These are phyloP conservation scores for Mycena vitilis DNA, from an alignment of 768 basidiomycete genomes.

Conservation along the genomic window DNA sequence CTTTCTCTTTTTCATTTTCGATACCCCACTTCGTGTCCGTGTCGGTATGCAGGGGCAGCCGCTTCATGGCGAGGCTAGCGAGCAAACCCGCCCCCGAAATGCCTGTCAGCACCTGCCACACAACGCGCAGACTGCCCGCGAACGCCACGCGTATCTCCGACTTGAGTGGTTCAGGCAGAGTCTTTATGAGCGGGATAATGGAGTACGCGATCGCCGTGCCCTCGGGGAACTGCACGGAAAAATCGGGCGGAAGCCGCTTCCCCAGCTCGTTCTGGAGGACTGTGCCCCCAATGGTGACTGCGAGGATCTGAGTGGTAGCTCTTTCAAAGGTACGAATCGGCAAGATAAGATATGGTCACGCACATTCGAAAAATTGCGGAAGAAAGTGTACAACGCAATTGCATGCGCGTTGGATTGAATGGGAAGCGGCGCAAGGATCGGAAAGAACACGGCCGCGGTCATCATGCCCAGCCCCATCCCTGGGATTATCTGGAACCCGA, in stretches of 20 bases:
- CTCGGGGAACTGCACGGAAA: constrained; percentile 44
- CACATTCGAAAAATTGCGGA: constrained; percentile 43
- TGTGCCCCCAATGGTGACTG: constrained; percentile 54
- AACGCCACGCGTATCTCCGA: constrained; percentile 52
- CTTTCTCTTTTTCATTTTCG: neutral
- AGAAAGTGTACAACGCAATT: constrained; percentile 50
- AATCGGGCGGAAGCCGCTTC: constrained; percentile 50
- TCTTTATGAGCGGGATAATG: constrained; percentile 50
- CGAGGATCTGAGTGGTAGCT: constrained; percentile 11
- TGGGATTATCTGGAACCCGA: constrained; percentile 23
- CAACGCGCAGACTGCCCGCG: constrained; percentile 45
- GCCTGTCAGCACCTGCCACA: constrained; percentile 55
- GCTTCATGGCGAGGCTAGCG: constrained; percentile 44
- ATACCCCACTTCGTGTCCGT: constrained; percentile 43
- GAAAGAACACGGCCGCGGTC: constrained; percentile 46
- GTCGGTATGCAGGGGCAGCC: constrained; percentile 41
- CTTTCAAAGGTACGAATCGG: neutral
- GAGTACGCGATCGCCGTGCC: constrained; percentile 54
- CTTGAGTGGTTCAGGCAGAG: constrained; percentile 45
- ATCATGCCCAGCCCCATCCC: constrained; percentile 26
- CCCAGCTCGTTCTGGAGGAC: constrained; percentile 60
- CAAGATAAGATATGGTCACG: neutral
- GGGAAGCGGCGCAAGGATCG: constrained; percentile 55
- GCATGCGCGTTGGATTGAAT: constrained; percentile 45
- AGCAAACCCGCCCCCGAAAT: constrained; percentile 47